phyloP scores from a whole-genome alignment of 1,139 yeast genomes.

The Taphrina populina region DNA sequence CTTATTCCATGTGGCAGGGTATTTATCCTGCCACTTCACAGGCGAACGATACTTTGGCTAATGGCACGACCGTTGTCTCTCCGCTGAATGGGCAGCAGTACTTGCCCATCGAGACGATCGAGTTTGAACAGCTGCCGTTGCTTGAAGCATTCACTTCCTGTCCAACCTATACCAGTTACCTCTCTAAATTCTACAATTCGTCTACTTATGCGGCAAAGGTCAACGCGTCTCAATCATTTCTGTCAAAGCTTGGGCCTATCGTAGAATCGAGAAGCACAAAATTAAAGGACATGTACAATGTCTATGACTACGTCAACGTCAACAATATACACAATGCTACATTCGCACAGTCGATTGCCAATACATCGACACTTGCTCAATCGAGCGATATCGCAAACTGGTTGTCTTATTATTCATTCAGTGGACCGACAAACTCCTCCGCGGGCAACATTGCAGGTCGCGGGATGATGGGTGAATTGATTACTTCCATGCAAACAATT shows the following conservation, averaged over 20 bases:
- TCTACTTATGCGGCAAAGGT: slow-evolving; percentile 11
- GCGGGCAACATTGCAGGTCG: slow-evolving; percentile 32
- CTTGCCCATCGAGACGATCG: slow-evolving; percentile 27
- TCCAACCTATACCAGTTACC: slow-evolving; percentile 17
- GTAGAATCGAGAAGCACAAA: slow-evolving; percentile 21
- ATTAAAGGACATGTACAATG: slow-evolving; percentile 31
- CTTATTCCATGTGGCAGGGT: slow-evolving; percentile 33
- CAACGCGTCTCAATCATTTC: neutral
- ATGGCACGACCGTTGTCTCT: slow-evolving; percentile 29
- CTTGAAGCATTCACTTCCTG: slow-evolving; percentile 29
- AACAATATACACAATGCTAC: slow-evolving; percentile 29
- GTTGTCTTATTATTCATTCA: slow-evolving; percentile 29
- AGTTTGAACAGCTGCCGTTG: slow-evolving; percentile 26
- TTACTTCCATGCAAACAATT: slow-evolving; percentile 26
- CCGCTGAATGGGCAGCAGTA: slow-evolving; percentile 31
- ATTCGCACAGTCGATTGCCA: neutral
- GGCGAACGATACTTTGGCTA: slow-evolving; percentile 21
- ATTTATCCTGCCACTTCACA: slow-evolving; percentile 26
- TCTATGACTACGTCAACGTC: slow-evolving; percentile 31
- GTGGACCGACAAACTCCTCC: slow-evolving; percentile 10
- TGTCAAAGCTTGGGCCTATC: slow-evolving; percentile 1
- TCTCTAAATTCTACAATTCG: slow-evolving; percentile 20
- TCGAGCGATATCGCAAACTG: slow-evolving; percentile 27
- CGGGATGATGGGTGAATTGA: slow-evolving; percentile 23
- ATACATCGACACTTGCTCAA: slow-evolving; percentile 15